phyloP scores from a whole-genome alignment of 2,329 filamentous ascomycete species.

The Aspergillus unguis region DNA sequence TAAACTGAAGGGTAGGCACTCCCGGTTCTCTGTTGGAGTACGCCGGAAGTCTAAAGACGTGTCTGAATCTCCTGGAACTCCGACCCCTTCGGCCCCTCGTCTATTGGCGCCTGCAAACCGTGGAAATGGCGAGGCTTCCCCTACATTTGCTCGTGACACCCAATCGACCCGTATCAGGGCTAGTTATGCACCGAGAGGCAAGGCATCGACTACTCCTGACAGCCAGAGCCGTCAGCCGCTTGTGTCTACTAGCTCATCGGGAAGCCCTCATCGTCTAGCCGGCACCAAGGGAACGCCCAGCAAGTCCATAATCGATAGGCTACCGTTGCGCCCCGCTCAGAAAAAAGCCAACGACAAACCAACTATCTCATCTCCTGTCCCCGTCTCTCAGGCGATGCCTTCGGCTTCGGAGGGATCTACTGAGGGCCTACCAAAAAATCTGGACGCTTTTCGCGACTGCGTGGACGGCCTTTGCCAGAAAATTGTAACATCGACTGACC shows the following conservation, averaged over 20 bases:
- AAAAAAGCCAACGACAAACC: not conserved
- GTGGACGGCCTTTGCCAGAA: conserved; percentile 15
- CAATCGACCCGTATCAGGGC: conserved; percentile 19
- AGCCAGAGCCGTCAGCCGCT: conserved; percentile 9
- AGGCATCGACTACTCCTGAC: conserved; percentile 2
- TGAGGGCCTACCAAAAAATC: not conserved
- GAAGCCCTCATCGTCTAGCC: conserved; percentile 15
- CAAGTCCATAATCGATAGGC: not conserved
- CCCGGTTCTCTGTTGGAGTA: conserved; percentile 11
- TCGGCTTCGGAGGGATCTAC: not conserved
- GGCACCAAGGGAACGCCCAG: not conserved
- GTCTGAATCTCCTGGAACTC: not conserved
- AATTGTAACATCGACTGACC: conserved; percentile 7
- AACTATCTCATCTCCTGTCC: not conserved
- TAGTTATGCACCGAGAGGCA: not conserved
- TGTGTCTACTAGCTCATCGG: conserved; percentile 15
- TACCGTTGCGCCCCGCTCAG: not conserved
- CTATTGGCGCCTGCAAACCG: conserved; percentile 4
- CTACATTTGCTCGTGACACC: conserved; percentile 19
- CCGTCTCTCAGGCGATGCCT: not conserved
- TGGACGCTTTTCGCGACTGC: conserved; percentile 5
- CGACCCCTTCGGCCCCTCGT: conserved; percentile 5
- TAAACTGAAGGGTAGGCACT: conserved; percentile 8
- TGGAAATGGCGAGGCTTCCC: conserved; percentile 2
- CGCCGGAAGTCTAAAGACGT: conserved; percentile 13